Conservation (phyloP, 352 stramenopile species). For the Globisporangium parvum region DNA sequence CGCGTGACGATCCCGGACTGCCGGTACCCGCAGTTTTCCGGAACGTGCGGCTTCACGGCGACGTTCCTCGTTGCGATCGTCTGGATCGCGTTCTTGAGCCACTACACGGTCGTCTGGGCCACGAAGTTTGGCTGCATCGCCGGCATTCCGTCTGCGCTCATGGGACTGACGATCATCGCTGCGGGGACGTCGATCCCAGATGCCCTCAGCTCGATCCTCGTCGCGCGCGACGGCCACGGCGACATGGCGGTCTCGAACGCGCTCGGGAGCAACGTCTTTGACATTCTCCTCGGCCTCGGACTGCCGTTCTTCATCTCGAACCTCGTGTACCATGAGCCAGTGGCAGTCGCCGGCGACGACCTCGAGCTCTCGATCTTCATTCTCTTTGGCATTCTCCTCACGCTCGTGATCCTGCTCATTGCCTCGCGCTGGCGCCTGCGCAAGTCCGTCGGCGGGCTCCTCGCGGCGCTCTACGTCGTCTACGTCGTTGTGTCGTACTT, state of each 20-base stretch:
- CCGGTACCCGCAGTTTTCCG: conserved; percentile 49
- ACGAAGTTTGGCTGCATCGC: conserved; percentile 64
- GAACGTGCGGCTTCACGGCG: conserved; percentile 31
- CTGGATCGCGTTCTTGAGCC: conserved; percentile 73
- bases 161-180: conserved; percentile 78
- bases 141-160: conserved; percentile 61
- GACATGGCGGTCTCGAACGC: conserved; percentile 84
- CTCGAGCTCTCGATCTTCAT: conserved; percentile 60
- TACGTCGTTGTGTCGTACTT: conserved; percentile 64
- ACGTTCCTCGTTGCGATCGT: conserved; percentile 64
- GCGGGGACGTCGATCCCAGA: conserved; percentile 72
- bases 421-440: conserved; percentile 47
- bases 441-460: conserved; percentile 27
- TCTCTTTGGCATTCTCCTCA: conserved; percentile 52
- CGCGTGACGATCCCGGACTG: conserved; percentile 73
- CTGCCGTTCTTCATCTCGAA: conserved; percentile 80
- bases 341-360: conserved; percentile 42
- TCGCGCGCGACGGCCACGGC: conserved; percentile 71
- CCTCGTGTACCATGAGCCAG: conserved; percentile 50
- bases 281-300: conserved; percentile 73
- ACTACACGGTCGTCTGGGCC: conserved; percentile 57
- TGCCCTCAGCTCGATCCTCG: conserved; percentile 69
- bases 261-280: conserved; percentile 82
- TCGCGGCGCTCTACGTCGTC: conserved; percentile 38
- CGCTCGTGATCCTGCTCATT: conserved; percentile 46